A percentile compares a stretch with the other conserved stretches of the same genome.
phyloP scores from a whole-genome alignment of 179 eudicot genomes.

The Vitellaria paradoxa region DNA sequence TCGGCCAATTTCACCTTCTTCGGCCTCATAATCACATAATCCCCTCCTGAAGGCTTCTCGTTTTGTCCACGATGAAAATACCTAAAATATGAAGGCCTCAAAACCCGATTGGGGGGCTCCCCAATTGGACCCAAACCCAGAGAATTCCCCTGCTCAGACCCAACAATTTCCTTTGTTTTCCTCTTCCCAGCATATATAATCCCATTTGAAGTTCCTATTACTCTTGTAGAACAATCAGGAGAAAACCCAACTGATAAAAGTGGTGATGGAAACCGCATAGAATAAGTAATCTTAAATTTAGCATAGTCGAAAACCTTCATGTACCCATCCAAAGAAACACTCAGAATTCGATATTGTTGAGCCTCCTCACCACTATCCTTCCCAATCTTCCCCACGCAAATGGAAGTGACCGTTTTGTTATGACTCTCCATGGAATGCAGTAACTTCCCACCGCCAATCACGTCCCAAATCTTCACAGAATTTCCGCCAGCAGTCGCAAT shows the following conservation, averaged over 20 bases:
- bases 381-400: conserved; percentile 73
- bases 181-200: conserved; percentile 67
- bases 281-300: conserved; percentile 59
- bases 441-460: conserved; percentile 84
- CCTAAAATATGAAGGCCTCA: conserved; percentile 69
- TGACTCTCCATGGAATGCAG: conserved; percentile 73
- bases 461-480: conserved; percentile 88
- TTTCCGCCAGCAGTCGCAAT: conserved; percentile 85
- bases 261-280: conserved; percentile 81
- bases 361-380: conserved; percentile 51
- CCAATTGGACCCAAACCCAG: conserved; percentile 34
- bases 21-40: conserved; percentile 53
- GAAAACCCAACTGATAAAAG: conserved; percentile 74
- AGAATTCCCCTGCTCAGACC: conserved; percentile 23
- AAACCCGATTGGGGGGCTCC: conserved; percentile 42
- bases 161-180: conserved; percentile 45
- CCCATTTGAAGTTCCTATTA: conserved; percentile 83
- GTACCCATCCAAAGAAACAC: conserved; percentile 84
- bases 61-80: conserved; percentile 83
- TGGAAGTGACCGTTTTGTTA: conserved; percentile 81
- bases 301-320: conserved; percentile 85
- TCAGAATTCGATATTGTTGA: conserved; percentile 60
- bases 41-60: conserved; percentile 77
- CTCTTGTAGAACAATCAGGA: conserved; percentile 64
- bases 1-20: conserved; percentile 73